Evolutionary conservation across 441 rosid species (phyloP), one percentile per base, ranked within the genome.

Genomic region (Capsella rubella): DNA sequence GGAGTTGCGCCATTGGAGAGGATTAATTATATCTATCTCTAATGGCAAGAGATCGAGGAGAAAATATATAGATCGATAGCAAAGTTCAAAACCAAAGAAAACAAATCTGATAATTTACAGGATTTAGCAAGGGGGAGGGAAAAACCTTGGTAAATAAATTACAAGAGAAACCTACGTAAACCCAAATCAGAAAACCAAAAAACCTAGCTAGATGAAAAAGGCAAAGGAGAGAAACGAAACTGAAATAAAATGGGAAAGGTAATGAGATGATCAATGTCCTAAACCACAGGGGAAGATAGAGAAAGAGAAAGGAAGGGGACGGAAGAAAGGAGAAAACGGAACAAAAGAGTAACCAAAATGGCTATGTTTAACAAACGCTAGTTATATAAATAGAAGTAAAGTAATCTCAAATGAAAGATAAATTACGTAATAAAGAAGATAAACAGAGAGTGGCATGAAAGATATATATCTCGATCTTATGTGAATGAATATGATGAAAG

Each of bases 1-100:
- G 98, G 70, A 93, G 80, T 74, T 93, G 98, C 67, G 97, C 95
- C 98, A 92, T 92, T 92, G 69, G 55, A 47, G 8, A 34, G 37
- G 13, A 40, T 28, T 31, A 25, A 18, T 25, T 16, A 0, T n/a
- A 3, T 56, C 3, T 56, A 31, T 31, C 28, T 57, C 28, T 50
- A 39, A 63, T 47, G 75, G 47, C 71, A 69, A 57, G 3, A 8
- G 2, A 18, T 4, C 13, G 16, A 59, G 2, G 11, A 8, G 11
- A 37, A 55, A 7, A 46, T 1, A 9, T 15, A 57, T 61, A 1
- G 8, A 72, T 29, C 58, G 27, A 35, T 31, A 2, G n/a, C 25
- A 43, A 58, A 35, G 10, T 5, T 18, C 21, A 21, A 21, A 21
- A 59, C 66, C 15, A 63, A 43, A 3, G 18, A 63, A 62, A 42